Base-by-base conservation (phyloP, 2,329 filamentous ascomycete species). In the Grosmannia huntii region DNA sequence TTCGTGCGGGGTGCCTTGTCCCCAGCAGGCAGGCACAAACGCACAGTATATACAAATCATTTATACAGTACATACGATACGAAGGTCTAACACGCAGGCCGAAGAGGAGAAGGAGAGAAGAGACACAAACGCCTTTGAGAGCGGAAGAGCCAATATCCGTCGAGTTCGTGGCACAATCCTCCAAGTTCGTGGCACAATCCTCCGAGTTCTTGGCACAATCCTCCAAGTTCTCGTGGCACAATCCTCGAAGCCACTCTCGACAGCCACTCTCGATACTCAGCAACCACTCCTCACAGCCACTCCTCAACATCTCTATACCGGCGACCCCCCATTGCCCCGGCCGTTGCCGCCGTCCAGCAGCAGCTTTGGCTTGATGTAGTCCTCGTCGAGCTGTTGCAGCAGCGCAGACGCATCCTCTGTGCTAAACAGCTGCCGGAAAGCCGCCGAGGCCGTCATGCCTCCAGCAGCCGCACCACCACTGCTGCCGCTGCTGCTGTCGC, bases 351-450 rank as follows among this genome's bases (percentile, higher is more conserved):
- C 63, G 60, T 66, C 64, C 56, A 66, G 62, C 55, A 66, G 61
- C 51, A 66, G 64, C 60, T 63, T 65, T 49, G 64, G 64, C 61
- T 64, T 64, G 60, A 65, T 66, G 57, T 62, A 66, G 57, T 66
- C 90, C 71, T 99, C 94, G 69, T 99, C 94, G 60, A 99, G 75
- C 72, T 96, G 91, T 64, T 85, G 85, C 71, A 99, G 95, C 73
- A 95, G 83, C 52, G 87, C 90, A 11, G 89, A 87, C 51, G 95
- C 90, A 69, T 99, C 94, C 55, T 95, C 90, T 0, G 87, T 81
- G 19, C 87, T 88, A 64, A 95, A 84, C 10, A 99, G 76, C 67
- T 92, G 87, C 59, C 85, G 84, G 60, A 96, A 83, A 0, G 90
- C 87, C 33, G 84, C 87, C 23, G 84, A 81, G 12, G 89, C 89